Percentiles rank a stretch among this genome's conserved stretches.
These are phyloP conservation scores for Neurospora sp. DNA, from an alignment of 495 filamentous ascomycete genomes.

Conservation along the genomic window DNA sequence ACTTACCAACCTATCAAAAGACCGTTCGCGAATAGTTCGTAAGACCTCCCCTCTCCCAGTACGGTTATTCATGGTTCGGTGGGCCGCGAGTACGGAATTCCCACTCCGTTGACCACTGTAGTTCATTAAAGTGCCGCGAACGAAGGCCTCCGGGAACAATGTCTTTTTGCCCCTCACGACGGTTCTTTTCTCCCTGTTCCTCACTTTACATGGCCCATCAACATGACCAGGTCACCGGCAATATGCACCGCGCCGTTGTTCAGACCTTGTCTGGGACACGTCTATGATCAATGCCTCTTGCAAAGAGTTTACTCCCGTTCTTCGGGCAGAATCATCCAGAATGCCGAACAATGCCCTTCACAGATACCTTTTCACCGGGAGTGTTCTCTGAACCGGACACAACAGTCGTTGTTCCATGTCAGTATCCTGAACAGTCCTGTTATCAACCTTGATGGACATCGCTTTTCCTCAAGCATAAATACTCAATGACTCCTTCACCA, in stretches of 20 bases:
- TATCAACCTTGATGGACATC: background rate
- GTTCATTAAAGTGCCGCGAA: background rate
- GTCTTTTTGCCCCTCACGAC: background rate
- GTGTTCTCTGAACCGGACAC: background rate
- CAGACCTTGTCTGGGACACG: background rate
- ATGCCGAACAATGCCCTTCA: background rate
- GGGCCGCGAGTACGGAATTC: background rate
- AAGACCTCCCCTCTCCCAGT: too few relatives aligned
- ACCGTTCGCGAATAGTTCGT: too few relatives aligned
- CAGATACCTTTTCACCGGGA: background rate
- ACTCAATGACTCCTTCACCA: background rate
- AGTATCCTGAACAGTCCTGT: background rate
- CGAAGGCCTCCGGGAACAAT: background rate
- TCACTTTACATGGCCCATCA: background rate
- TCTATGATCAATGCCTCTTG: background rate
- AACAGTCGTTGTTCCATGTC: background rate
- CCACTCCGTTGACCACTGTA: background rate
- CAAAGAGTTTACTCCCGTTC: background rate
- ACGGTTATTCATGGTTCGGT: background rate
- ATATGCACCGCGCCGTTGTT: background rate
- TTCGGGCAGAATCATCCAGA: background rate
- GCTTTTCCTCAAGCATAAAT: background rate
- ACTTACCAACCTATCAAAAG: too few relatives aligned
- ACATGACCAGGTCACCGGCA: background rate
- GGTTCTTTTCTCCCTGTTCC: background rate